Conservation (phyloP, 75 land plant species). For the Sequoia sempervirens region DNA sequence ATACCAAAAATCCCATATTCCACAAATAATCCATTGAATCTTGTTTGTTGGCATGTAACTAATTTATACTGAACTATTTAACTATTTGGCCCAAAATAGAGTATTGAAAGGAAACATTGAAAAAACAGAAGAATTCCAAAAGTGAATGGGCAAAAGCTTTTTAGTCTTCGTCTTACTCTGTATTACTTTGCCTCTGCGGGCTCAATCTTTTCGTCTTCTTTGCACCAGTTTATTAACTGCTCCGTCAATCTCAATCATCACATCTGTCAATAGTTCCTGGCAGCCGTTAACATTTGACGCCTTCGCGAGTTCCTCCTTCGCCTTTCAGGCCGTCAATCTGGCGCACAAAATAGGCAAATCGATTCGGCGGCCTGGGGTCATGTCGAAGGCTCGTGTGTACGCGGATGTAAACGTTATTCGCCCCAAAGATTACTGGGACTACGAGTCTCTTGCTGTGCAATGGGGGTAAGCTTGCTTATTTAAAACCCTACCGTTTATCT, state of each 20-base stretch:
- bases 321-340: conserved; percentile 30
- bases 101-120: no score
- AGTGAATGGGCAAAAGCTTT: neutral
- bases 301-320: neutral
- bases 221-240: neutral
- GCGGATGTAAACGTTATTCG: conserved; percentile 57
- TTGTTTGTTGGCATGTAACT: no score
- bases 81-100: no score
- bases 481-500: neutral
- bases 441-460: conserved; percentile 64
- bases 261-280: neutral
- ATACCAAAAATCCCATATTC: no score
- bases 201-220: neutral
- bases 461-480: conserved; percentile 42
- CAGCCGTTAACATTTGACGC: neutral
- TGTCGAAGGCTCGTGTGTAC: conserved; percentile 68
- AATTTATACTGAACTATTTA: no score
- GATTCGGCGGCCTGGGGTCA: conserved; percentile 57
- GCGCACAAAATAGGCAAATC: conserved; percentile 70
- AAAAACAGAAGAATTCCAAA: neutral
- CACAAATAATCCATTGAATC: no score
- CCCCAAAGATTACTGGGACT: conserved; percentile 68
- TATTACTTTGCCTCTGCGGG: neutral
- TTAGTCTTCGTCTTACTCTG: neutral
- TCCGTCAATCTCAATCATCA: neutral